Conservation (phyloP, 148 eudicot species). For the Rheum nobile region DNA sequence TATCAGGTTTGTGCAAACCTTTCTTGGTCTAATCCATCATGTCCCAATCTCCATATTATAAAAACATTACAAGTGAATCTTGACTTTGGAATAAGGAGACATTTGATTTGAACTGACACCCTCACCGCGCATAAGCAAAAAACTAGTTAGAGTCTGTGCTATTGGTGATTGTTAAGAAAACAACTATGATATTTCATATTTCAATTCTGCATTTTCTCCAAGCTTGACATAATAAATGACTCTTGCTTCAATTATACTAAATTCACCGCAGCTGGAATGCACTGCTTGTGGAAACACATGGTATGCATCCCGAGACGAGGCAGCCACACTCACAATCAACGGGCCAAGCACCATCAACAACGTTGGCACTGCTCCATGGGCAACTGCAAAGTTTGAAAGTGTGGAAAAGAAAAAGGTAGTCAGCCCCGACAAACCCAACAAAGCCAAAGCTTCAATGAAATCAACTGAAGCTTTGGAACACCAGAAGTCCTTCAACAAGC, state of each 20-base stretch:
- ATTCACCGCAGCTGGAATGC: constrained; percentile 59
- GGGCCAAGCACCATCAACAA: constrained; percentile 38
- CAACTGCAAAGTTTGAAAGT: constrained; percentile 80
- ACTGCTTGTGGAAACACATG: constrained; percentile 65
- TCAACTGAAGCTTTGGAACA: constrained; percentile 42
- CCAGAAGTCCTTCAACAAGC: constrained; percentile 56
- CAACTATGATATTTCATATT: not conserved
- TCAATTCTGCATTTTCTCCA: no score
- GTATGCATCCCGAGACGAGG: constrained; percentile 86
- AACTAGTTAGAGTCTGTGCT: no score
- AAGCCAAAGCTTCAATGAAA: constrained; percentile 36
- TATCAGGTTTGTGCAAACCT: constrained; percentile 47
- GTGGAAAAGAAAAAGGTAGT: constrained; percentile 54
- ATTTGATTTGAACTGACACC: not conserved
- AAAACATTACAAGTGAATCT: not conserved
- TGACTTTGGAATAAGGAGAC: not conserved
- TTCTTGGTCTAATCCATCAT: not conserved
- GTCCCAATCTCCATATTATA: not conserved
- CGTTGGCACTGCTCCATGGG: constrained; percentile 82
- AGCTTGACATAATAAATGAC: not conserved
- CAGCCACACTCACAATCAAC: constrained; percentile 51
- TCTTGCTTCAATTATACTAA: not conserved
- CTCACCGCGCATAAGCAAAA: no score
- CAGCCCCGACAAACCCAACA: constrained; percentile 61
- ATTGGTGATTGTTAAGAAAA: not conserved